These are phyloP conservation scores for Nakazawaea peltata DNA, from an alignment of 805 yeast species.

Conservation along the genomic window DNA sequence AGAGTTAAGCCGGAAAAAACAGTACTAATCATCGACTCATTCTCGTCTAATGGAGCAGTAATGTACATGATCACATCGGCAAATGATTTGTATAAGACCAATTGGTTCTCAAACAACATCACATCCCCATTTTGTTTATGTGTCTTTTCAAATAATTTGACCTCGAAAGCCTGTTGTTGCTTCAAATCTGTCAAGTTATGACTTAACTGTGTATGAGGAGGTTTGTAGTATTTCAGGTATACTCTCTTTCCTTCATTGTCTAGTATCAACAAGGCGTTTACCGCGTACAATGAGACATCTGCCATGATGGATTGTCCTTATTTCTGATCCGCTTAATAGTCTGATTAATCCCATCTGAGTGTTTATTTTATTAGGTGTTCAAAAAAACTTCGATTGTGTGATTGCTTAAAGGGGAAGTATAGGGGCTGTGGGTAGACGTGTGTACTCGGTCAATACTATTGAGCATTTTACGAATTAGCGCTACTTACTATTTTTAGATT, in stretches of 20 bases:
- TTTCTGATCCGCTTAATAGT: too few relatives aligned
- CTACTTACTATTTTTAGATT: too few relatives aligned
- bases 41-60: slow-evolving; percentile 73
- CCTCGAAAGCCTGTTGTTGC: slow-evolving; percentile 74
- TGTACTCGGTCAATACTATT: too few relatives aligned
- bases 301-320: slow-evolving; percentile 22
- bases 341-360: too few relatives aligned
- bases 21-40: slow-evolving; percentile 72
- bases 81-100: slow-evolving; percentile 80
- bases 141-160: slow-evolving; percentile 64
- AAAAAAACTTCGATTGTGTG: too few relatives aligned
- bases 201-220: slow-evolving; percentile 41
- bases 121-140: slow-evolving; percentile 76
- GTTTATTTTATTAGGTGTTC: too few relatives aligned
- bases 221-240: slow-evolving; percentile 75
- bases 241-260: slow-evolving; percentile 77
- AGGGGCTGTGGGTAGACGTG: too few relatives aligned
- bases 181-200: slow-evolving; percentile 27
- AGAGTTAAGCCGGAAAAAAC: slow-evolving; percentile 73
- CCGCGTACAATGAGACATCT: slow-evolving; percentile 66
- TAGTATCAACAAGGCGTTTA: slow-evolving; percentile 71
- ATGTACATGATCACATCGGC: slow-evolving; percentile 68
- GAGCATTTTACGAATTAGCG: too few relatives aligned
- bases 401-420: too few relatives aligned
- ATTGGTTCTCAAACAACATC: slow-evolving; percentile 66